Evolutionary conservation across 495 filamentous ascomycete species (phyloP).

Genomic region (Staphylotrichum tortipilum): DNA sequence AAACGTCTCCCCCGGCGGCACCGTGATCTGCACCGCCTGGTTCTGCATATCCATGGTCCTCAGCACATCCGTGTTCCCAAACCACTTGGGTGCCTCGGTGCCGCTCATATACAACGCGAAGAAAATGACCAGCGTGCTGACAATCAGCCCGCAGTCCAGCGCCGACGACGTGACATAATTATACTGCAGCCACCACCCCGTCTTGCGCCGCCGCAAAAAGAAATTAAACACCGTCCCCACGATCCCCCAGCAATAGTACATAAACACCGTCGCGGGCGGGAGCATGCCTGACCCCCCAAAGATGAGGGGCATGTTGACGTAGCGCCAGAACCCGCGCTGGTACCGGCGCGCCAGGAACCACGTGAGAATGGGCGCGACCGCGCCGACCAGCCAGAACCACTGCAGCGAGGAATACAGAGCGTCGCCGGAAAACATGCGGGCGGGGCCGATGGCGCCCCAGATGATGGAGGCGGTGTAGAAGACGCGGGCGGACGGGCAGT

Average conservation of each 20-base stretch:
- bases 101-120: slow-evolving; percentile 51
- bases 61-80: slow-evolving; percentile 48
- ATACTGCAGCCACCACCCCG: slow-evolving; percentile 69
- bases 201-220: slow-evolving; percentile 50
- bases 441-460: slow-evolving; percentile 46
- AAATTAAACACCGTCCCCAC: slow-evolving; percentile 61
- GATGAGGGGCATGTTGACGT: slow-evolving; percentile 57
- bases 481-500: slow-evolving; percentile 54
- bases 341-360: slow-evolving; percentile 55
- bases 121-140: slow-evolving; percentile 64
- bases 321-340: slow-evolving; percentile 45
- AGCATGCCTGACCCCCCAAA: slow-evolving; percentile 56
- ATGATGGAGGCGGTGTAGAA: slow-evolving; percentile 54
- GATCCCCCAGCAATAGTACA: slow-evolving; percentile 61
- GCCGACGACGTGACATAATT: slow-evolving; percentile 71
- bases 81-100: slow-evolving; percentile 52
- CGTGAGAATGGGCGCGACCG: slow-evolving; percentile 48
- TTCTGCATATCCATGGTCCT: slow-evolving; percentile 31
- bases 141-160: slow-evolving; percentile 57
- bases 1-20: slow-evolving; percentile 35
- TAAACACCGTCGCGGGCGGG: slow-evolving; percentile 57
- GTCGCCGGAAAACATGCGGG: slow-evolving; percentile 50
- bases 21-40: slow-evolving; percentile 26
- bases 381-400: slow-evolving; percentile 62
- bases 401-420: slow-evolving; percentile 56